Evolutionary conservation across 2,329 filamentous ascomycete species (phyloP), one percentile per base, ranked within the genome.

Genomic region (Aspergillus sp.): DNA sequence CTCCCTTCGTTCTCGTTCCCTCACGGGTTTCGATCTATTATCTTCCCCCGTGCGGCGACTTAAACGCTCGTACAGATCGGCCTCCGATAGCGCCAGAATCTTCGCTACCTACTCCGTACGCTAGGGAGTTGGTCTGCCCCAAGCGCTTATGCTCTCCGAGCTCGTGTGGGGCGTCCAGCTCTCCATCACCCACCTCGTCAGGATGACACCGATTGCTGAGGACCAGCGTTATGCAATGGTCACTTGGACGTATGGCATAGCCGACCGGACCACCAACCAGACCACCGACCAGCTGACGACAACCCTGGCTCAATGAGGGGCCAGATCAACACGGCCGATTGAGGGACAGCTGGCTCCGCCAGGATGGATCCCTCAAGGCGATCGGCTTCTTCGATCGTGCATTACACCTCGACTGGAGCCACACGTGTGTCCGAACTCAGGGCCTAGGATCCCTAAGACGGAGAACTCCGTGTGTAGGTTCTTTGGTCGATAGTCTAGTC

Each of bases 301-400:
- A 38, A 16, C 35, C 16, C 16, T 5, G 6, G 19, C 40, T 38
- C 35, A 14, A 42, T 19, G 40, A 42, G 40, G 40, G 40, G 19
- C 40, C 10, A 42, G 17, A 14, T 13, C 14, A 19, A 19, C 11
- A 42, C 7, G 16, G 13, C 14, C 4, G n/a, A 7, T 13, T 4
- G 40, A 22, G 16, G 40, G 40, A 17, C 40, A 42, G 6, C 19
- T 42, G 17, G 11, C 17, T 42, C 40, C 40, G 40, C 40, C 19
- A 17, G 7, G 40, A 42, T 42, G 40, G 19, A 20, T 19, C 35
- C 38, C 40, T 19, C n/a, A 42, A 42, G 14, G 40, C 16, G 40
- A 42, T 42, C 40, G 40, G 40, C 40, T 42, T 42, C 40, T 5
- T 42, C 40, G 40, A 42, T 42, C 40, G 40, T 42, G 19, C 40